phyloP scores from a whole-genome alignment of 2,329 filamentous ascomycete genomes.

The Lithohypha guttulata region DNA sequence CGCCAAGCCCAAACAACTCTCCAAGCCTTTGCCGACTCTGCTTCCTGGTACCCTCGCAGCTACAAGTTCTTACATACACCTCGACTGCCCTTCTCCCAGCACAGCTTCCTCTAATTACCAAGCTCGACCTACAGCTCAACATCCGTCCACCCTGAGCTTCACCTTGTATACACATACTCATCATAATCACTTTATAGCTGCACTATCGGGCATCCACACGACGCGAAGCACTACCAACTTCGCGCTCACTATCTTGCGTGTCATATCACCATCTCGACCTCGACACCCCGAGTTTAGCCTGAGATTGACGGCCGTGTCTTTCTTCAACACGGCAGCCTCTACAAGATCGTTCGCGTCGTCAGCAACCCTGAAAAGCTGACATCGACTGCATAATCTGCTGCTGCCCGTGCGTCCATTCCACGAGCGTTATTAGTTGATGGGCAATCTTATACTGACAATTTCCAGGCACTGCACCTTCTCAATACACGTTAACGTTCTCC shows the following conservation, averaged over 20 bases:
- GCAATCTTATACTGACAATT: conserved; percentile 8
- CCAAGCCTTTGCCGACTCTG: neutral
- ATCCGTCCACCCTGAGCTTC: conserved; percentile 5
- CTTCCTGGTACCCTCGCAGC: conserved; percentile 7
- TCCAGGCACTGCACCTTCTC: neutral
- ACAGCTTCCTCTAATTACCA: conserved; percentile 6
- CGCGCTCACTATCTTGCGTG: conserved; percentile 3
- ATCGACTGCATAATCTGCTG: too few species aligned
- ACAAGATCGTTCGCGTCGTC: too few species aligned
- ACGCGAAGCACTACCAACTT: neutral
- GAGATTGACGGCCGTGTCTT: too few species aligned
- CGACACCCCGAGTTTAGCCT: neutral
- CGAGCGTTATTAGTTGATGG: neutral
- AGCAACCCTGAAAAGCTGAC: too few species aligned
- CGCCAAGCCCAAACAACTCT: conserved; percentile 14
- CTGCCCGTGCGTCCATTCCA: conserved; percentile 22
- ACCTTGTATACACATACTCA: conserved; percentile 1
- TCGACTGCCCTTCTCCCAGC: neutral
- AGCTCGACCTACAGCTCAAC: conserved; percentile 5
- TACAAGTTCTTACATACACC: conserved; percentile 6
- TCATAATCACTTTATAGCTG: neutral
- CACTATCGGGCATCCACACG: conserved; percentile 4
- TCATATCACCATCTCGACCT: neutral
- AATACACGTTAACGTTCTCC: conserved; percentile 4
- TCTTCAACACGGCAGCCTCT: too few species aligned